Evolutionary conservation across 2,329 filamentous ascomycete species (phyloP), one percentile per base, ranked within the genome.

Genomic region (Exophiala bonariae): DNA sequence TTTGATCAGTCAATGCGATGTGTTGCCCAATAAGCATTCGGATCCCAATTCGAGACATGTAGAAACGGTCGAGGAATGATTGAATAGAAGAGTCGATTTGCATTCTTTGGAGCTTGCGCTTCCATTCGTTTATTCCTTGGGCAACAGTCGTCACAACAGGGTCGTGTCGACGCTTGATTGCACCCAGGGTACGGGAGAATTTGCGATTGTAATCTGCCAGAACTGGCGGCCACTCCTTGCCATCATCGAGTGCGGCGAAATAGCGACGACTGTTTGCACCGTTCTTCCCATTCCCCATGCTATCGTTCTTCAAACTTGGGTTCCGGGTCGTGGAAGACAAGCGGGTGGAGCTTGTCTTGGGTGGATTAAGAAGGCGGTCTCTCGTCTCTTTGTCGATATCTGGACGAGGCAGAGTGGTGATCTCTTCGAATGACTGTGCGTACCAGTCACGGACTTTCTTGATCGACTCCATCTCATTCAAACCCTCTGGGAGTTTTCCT

Each of bases 11-110:
- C 49, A 99, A 78, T 50, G 93, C 93, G 63, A 99, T 96, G 75
- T 99, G 93, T 69, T 99, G 93, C 43, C 93, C 93, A 61, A 99
- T 96, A 41, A 99, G 83, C 93, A 99, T 99, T 61, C 93, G 88
- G 60, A 99, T 99, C 57, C 93, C 93, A 63, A 99, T 99, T 54
- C 93, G 89, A 35, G 91, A 96, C 93, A 99, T 99, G 78, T 99
- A 99, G 72, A 99, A 99, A 50, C 93, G 88, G 72, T 99, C 93
- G 57, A 99, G 82, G 76, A 99, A 99, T 45, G 89, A 86, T 69
- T 99, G 93, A 50, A 99, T 96, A 60, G 91, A 55, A 66, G 91
- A 86, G 71, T 97, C 93, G 63, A 99, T 99, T 66, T 97, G 93
- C 86, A 97, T 93, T 44, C 93, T 84, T 77, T 99, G 93, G 53